A percentile compares a stretch with the other conserved stretches of the same genome.
Conservation (phyloP, 495 filamentous ascomycete genomes). For the Rusavskia elegans region DNA sequence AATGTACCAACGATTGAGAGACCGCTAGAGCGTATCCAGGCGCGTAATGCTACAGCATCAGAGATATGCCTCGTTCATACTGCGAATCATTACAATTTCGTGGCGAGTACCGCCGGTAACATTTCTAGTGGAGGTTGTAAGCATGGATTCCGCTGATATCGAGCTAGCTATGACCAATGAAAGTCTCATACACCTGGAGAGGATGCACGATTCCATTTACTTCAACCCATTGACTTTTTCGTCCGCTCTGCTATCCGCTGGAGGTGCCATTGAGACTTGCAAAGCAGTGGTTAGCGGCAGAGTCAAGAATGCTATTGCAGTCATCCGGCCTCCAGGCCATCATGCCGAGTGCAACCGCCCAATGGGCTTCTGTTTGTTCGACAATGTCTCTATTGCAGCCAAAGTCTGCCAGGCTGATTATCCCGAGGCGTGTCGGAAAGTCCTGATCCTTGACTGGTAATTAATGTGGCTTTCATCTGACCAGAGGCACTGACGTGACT, state of each 20-base stretch:
- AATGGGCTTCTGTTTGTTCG: conserved; percentile 93
- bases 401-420: conserved; percentile 64
- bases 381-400: conserved; percentile 87
- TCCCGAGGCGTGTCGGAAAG: conserved; percentile 64
- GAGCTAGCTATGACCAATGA: conserved; percentile 13
- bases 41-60: conserved; percentile 53
- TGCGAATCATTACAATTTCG: conserved; percentile 58
- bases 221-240: conserved; percentile 67
- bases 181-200: conserved; percentile 47
- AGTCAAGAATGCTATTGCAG: conserved; percentile 86
- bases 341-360: conserved; percentile 74
- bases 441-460: conserved; percentile 92
- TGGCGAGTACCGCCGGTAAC: conserved; percentile 40
- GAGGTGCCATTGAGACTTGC: conserved; percentile 90
- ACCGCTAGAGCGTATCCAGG: conserved; percentile 60
- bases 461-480: conserved; percentile 18
- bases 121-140: conserved; percentile 14
- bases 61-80: conserved; percentile 72
- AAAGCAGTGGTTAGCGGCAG: conserved; percentile 60
- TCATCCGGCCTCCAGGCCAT: conserved; percentile 88
- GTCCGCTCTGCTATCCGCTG: conserved; percentile 72
- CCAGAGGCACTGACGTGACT: background rate
- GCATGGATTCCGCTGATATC: background rate
- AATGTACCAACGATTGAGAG: conserved; percentile 32
- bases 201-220: conserved; percentile 71